Evolutionary conservation across 1,139 yeast species (phyloP).

Genomic region (Scheffersomyces quercinus): DNA sequence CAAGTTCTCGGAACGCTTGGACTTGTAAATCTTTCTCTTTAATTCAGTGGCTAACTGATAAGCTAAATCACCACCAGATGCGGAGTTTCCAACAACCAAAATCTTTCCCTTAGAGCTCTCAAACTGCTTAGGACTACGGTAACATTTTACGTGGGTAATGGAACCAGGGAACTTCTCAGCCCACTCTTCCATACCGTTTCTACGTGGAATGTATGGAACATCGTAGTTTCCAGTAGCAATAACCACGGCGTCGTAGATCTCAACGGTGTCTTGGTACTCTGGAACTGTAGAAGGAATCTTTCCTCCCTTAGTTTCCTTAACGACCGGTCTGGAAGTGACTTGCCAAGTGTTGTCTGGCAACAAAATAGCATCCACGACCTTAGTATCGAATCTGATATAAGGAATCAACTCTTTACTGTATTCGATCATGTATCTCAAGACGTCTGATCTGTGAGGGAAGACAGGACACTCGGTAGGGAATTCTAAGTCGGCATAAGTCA

Average conservation of each 20-base stretch:
- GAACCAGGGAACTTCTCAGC: conserved; percentile 42
- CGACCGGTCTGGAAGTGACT: conserved; percentile 26
- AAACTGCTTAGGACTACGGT: conserved; percentile 50
- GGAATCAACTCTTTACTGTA: conserved; percentile 25
- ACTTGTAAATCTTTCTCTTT: conserved; percentile 41
- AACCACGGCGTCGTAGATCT: conserved; percentile 50
- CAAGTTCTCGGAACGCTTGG: conserved; percentile 35
- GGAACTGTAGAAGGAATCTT: conserved; percentile 3
- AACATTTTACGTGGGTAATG: conserved; percentile 61
- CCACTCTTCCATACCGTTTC: conserved; percentile 56
- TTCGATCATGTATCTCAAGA: conserved; percentile 44
- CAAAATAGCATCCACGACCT: conserved; percentile 31
- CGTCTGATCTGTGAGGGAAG: conserved; percentile 53
- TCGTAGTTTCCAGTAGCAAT: conserved; percentile 61
- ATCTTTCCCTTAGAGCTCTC: conserved; percentile 37
- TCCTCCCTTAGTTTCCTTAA: conserved; percentile 24
- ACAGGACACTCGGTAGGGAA: conserved; percentile 41
- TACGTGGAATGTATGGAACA: conserved; percentile 55
- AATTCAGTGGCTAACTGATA: conserved; percentile 48
- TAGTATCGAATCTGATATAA: conserved; percentile 24
- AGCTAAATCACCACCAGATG: conserved; percentile 62
- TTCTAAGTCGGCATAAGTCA: conserved; percentile 55
- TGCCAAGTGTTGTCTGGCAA: conserved; percentile 1
- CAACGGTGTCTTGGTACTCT: conserved; percentile 12
- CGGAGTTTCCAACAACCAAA: conserved; percentile 61